phyloP scores from a whole-genome alignment of 768 basidiomycete genomes.

The Amanita fuliginea region DNA sequence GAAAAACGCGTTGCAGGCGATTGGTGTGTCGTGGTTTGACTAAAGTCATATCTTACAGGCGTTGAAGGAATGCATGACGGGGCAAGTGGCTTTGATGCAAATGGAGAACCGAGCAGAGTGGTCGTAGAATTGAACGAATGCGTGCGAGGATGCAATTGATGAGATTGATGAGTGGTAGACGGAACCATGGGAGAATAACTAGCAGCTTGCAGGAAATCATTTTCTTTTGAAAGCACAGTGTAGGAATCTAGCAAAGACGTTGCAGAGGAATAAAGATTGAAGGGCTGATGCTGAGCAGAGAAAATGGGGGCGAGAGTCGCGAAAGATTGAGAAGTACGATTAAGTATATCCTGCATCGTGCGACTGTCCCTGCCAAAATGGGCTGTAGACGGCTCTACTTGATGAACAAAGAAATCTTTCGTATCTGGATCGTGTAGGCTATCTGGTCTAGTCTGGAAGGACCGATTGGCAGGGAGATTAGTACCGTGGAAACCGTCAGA shows the following conservation, averaged over 20 bases:
- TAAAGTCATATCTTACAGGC: conserved; percentile 1
- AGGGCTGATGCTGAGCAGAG: conserved; percentile 4
- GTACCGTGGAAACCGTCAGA: conserved; percentile 1
- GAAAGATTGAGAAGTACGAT: background rate
- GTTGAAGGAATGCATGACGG: background rate
- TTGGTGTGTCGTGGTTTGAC: background rate
- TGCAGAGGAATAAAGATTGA: conserved; percentile 3
- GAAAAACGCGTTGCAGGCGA: conserved; percentile 3
- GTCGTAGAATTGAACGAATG: conserved; percentile 4
- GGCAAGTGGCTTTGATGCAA: conserved; percentile 3
- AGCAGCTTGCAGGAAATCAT: conserved; percentile 1
- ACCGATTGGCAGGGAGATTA: background rate
- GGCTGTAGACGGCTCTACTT: background rate
- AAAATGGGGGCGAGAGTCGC: background rate
- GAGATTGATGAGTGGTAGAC: background rate
- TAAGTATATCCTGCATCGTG: conserved; percentile 4
- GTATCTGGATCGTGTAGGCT: background rate
- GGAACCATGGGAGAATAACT: background rate
- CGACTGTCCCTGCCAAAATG: background rate
- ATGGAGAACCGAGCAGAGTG: conserved; percentile 9
- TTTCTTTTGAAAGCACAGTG: conserved; percentile 3
- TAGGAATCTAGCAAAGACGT: conserved; percentile 2
- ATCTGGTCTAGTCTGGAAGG: background rate
- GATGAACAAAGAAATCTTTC: background rate
- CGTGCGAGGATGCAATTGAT: background rate